These are phyloP conservation scores for Talaromyces verruculosus DNA, from an alignment of 2,329 filamentous ascomycete species.

Conservation along the genomic window DNA sequence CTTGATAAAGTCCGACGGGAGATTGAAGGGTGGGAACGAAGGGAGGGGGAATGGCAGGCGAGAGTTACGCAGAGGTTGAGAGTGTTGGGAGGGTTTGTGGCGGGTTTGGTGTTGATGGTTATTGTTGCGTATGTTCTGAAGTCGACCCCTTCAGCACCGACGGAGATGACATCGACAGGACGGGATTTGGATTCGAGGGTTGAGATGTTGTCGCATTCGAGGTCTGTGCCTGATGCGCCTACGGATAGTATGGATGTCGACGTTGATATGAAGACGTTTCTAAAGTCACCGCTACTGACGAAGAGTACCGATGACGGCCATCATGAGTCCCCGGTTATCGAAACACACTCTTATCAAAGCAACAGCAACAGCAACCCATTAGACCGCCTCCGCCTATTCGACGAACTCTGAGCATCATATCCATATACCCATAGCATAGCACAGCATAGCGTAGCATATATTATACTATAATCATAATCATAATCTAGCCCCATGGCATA, in stretches of 20 bases:
- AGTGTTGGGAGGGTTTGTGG: conserved; percentile 39
- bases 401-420: conserved; percentile 19
- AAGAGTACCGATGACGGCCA: neutral
- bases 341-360: neutral
- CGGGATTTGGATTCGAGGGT: conserved; percentile 6
- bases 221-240: neutral
- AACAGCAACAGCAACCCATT: neutral
- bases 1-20: conserved; percentile 40
- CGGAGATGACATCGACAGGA: conserved; percentile 13
- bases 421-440: neutral
- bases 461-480: neutral
- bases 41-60: conserved; percentile 45
- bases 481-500: neutral
- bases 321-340: neutral
- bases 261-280: neutral
- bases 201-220: conserved; percentile 5
- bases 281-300: neutral
- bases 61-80: conserved; percentile 40
- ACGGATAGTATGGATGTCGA: neutral
- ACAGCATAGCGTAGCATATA: neutral
- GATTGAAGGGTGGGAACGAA: conserved; percentile 45
- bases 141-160: neutral
- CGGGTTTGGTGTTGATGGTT: conserved; percentile 30
- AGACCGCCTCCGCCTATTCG: conserved; percentile 19
- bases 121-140: conserved; percentile 32